phyloP scores from a whole-genome alignment of 169 alveolate species.

The Eimeria necatrix region DNA sequence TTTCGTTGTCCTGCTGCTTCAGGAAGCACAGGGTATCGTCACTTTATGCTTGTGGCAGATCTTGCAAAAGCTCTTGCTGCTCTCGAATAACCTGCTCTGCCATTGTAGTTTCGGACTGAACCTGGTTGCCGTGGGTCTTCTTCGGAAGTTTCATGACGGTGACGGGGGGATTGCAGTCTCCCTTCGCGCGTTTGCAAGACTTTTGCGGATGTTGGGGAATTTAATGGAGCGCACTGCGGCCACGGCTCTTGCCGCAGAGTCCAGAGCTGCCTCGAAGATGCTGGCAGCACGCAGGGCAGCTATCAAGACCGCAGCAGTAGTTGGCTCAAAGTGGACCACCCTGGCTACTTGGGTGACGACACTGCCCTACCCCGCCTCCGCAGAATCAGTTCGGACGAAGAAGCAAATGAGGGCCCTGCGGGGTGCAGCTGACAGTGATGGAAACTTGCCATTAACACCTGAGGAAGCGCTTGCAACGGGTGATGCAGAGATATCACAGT shows the following conservation, averaged over 20 bases:
- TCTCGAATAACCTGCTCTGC: background rate
- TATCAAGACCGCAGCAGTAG: slow-evolving; percentile 53
- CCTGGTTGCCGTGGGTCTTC: background rate
- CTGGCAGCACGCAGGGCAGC: slow-evolving; percentile 47
- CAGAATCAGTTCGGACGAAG: background rate
- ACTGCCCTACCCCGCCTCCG: background rate
- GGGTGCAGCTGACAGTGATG: background rate
- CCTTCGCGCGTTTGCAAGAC: background rate
- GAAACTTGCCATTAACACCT: background rate
- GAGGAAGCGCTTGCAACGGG: slow-evolving; percentile 73
- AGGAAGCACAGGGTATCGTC: background rate
- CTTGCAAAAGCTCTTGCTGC: background rate
- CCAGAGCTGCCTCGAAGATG: background rate
- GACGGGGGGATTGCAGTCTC: background rate
- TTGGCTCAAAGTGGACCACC: background rate
- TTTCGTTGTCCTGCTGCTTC: background rate
- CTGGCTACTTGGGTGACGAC: background rate
- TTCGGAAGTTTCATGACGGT: background rate
- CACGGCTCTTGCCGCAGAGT: slow-evolving; percentile 6
- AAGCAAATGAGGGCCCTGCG: background rate
- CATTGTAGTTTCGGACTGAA: slow-evolving; percentile 22
- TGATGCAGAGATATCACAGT: background rate
- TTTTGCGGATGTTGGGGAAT: background rate
- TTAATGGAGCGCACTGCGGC: slow-evolving; percentile 7
- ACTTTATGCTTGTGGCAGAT: slow-evolving; percentile 16